Conservation (phyloP, 208 protist genomes). For the Trypanosoma brucei region DNA sequence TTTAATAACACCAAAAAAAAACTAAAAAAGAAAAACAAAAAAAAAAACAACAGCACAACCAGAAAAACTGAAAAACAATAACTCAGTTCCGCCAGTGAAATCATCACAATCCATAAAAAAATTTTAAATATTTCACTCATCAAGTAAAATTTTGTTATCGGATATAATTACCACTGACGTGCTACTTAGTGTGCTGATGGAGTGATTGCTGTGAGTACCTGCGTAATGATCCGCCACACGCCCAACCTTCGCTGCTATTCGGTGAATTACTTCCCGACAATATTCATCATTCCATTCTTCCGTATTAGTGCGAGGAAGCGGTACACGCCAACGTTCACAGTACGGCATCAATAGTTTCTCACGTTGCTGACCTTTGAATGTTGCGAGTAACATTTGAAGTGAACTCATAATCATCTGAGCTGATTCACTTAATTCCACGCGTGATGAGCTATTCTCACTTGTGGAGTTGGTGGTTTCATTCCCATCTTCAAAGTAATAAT, state of each 20-base stretch:
- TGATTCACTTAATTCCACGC: background rate
- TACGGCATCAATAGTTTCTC: background rate
- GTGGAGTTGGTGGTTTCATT: background rate
- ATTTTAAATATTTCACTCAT: no score
- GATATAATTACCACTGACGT: background rate
- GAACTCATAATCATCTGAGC: background rate
- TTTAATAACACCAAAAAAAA: no score
- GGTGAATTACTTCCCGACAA: background rate
- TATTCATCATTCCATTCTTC: background rate
- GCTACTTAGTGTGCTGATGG: background rate
- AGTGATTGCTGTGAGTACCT: background rate
- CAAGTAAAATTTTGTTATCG: background rate
- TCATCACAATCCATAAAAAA: no score
- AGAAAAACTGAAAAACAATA: no score
- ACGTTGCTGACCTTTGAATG: background rate
- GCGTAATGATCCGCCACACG: background rate
- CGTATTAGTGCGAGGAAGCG: background rate
- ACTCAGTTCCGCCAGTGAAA: no score
- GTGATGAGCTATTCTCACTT: background rate
- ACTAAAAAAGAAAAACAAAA: no score
- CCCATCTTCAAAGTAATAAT: background rate
- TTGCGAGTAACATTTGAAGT: background rate
- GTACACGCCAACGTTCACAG: conserved; percentile 8
- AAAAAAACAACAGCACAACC: no score
- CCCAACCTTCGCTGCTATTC: background rate